phyloP scores from a whole-genome alignment of 345 rosid species.

The Populus euphratica region DNA sequence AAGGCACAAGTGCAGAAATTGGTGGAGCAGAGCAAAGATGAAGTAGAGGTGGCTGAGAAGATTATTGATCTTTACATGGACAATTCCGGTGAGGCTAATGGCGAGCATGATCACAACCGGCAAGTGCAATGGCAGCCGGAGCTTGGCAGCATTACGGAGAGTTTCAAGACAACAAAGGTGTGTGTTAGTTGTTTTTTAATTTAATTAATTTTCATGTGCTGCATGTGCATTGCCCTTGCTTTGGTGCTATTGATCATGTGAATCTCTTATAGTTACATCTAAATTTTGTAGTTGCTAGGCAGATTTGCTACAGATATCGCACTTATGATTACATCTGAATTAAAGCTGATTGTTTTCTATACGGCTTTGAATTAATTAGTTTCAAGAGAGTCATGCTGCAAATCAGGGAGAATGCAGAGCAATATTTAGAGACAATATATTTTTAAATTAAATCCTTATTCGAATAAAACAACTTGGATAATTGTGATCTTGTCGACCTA shows the following conservation, averaged over 20 bases:
- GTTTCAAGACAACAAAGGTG: constrained; percentile 9
- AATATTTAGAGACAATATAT: too few relatives aligned
- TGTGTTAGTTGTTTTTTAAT: background rate
- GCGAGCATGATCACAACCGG: background rate
- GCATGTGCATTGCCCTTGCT: background rate
- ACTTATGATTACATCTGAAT: background rate
- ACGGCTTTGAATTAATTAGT: background rate
- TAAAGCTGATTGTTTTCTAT: background rate
- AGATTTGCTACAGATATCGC: too few relatives aligned
- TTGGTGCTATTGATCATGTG: too few relatives aligned
- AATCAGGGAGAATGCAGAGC: background rate
- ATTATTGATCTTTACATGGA: constrained; percentile 53
- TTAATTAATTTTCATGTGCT: background rate
- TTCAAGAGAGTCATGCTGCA: background rate
- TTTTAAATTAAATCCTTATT: too few relatives aligned
- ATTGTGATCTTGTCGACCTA: too few relatives aligned
- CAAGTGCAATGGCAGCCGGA: constrained; percentile 21
- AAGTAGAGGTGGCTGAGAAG: constrained; percentile 59
- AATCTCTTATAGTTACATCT: too few relatives aligned
- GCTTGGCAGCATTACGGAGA: constrained; percentile 12
- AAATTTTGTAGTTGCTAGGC: too few relatives aligned
- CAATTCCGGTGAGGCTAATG: constrained; percentile 6
- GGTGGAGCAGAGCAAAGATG: constrained; percentile 53
- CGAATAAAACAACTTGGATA: too few relatives aligned
- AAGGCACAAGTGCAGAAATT: constrained; percentile 66